Evolutionary conservation across 257 asterid species (phyloP), one percentile per base, ranked within the genome.

Genomic region (Jasminum sambac): DNA sequence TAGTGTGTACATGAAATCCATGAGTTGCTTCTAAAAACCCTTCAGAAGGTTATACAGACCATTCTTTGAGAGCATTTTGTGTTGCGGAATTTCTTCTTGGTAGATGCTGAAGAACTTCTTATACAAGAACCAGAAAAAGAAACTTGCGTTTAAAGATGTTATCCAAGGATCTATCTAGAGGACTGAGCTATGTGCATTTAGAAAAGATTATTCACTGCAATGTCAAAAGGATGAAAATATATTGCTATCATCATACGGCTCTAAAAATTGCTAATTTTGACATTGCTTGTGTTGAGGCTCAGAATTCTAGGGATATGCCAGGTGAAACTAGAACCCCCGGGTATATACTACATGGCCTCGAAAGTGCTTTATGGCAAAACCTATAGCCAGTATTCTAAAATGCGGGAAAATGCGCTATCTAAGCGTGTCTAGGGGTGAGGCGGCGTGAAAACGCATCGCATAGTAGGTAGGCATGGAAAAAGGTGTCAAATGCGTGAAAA

Each of bases 21-120:
- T 90, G 89, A 85, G 87, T 90, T 48, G 97, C 98, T 21, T 87
- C 96, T 6, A 90, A 88, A 73, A 90, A 84, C 67, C 92, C 96
- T 39, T 80, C 88, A 6, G 97, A 89, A 21, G 92, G 96, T 17
- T 84, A 74, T 52, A 87, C 91, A 19, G 81, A 77, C 67, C 84
- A 86, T 57, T 95, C 98, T 13, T 90, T 90, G 6, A 87, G 98
- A 81, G 91, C 98, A 10, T 93, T 97, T 62, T 93, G 98, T 66
- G 98, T 93, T 19, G 82, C 90, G 11, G 97, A 90, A 65, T 93
- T 88, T 68, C 91, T 90, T 26, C 64, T 97, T n/a, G 98, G 98
- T n/a, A n/a, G 76, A 93, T 86, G 5, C 69, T 93, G 70, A 93
- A 93, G 80, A 86, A 72, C 55, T 79, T 76, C 70, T 77, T 93